Base-by-base conservation (phyloP, 208 protist genomes). In the Angomonas ambiguus region DNA sequence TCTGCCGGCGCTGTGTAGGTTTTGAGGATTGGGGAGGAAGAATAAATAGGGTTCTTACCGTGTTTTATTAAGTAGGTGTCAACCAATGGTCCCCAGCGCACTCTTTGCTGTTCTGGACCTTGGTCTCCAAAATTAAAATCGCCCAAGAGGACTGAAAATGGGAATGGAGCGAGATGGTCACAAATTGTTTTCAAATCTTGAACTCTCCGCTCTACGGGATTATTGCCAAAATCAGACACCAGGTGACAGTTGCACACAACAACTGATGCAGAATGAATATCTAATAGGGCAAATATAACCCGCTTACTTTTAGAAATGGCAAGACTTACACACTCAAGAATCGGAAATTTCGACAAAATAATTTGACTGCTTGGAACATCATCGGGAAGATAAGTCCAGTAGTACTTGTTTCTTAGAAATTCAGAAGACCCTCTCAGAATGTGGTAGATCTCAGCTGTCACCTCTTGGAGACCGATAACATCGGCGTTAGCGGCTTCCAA, bases 91-190 rank as follows among this genome's bases (percentile, higher is more conserved):
- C 24, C 51, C 24, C 20, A 10, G 51, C 25, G 20, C 3, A 28
- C 51, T 4, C 13, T 33, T 30, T 28, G 51, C 30, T 41, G 11
- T 49, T 67, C 62, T 20, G 45, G 24, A 3, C 25, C 24, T 38
- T 67, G 45, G 33, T 68, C 63, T 2, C 63, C 63, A 45, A 58
- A 68, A 34, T 68, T 68, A 34, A 68, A 68, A 35, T 68, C 63
- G 18, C 63, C 63, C 10, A 60, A 2, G 5, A 68, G 16, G 13
- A 68, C 20, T 11, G 27, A 51, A 2, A 38, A 20, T 30, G 63
- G 51, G 63, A 51, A 55, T 16, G 48, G 27, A 2, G 48, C 30
- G 13, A 68, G 28, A 35, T 25, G 48, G 8, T n/a, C 63, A 16
- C 51, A 32, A 18, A 67, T 58, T 6, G 30, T 51, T n/a, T 55